Base-by-base conservation (phyloP, 495 filamentous ascomycete genomes). In the Melanomma pulvis-pyrius region DNA sequence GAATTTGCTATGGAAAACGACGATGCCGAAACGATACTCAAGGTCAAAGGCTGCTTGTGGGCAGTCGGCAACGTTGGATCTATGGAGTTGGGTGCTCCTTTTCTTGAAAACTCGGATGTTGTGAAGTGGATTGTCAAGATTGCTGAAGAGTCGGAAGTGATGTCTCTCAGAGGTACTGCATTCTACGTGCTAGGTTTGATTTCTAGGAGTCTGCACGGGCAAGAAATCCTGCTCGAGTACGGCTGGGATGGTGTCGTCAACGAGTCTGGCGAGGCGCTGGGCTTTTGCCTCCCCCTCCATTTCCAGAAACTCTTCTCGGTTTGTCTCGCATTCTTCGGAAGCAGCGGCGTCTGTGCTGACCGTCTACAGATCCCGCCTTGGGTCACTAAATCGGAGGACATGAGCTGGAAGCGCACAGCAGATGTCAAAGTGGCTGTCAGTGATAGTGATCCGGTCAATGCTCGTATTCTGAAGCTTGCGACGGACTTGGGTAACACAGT, bases 41-140 rank as follows among this genome's bases (percentile, higher is more conserved):
- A 97, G 74, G 91, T 97, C 57, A 98, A 98, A 74, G 94, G 96
- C 28, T 97, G 91, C 73, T 83, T 98, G 21, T 98, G 94, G 94
- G 94, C 94, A 0, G 91, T 98, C 9, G 94, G 96, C 26, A 98
- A 98, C 72, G 92, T 98, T 50, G 94, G 94, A 0, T 96, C 92
- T 2, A 98, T 98, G 96, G 93, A 96, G 70, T 86, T 97, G 30
- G 94, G 96, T 1, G 94, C 92, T 0, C 90, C 91, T 0, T 98
- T 98, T 76, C 82, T 98, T 2, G 91, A 93, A 74, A 88, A 88
- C 58, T 87, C 87, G 47, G 90, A 97, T 62, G 91, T 97, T 29
- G 90, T 97, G 26, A 83, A 87, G 72, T 84, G 86, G 61, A 92
- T 98, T 48, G 86, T 97, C 57, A 79, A 83, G 69, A 97, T 98